A percentile compares a stretch with the other conserved stretches of the same genome.
phyloP scores from a whole-genome alignment of 345 rosid genomes.

The Syzygium grande region DNA sequence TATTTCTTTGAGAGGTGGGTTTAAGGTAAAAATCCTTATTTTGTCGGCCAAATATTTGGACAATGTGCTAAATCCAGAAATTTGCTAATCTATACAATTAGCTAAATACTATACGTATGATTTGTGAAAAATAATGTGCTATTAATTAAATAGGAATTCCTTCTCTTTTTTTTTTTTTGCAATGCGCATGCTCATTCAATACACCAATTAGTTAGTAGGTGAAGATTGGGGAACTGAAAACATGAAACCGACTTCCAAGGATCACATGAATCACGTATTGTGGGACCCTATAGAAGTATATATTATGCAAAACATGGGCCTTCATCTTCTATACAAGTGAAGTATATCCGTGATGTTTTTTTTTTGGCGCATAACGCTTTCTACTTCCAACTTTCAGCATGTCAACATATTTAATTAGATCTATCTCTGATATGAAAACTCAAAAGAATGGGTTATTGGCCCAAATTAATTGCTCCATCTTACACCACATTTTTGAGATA shows the following conservation, averaged over 20 bases:
- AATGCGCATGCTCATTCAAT: not conserved
- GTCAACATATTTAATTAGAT: not conserved
- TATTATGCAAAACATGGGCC: not conserved
- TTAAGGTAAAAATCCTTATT: no score
- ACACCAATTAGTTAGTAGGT: not conserved
- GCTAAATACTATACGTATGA: not conserved
- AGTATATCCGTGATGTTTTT: not conserved
- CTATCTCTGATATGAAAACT: not conserved
- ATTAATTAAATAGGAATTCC: not conserved
- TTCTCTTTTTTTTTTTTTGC: not conserved
- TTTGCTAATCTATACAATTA: no score
- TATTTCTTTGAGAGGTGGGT: no score
- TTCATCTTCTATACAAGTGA: not conserved
- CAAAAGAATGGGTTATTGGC: not conserved
- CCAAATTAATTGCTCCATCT: not conserved
- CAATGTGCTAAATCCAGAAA: no score
- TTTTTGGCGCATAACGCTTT: not conserved
- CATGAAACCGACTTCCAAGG: not conserved
- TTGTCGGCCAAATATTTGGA: no score
- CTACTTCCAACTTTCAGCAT: not conserved
- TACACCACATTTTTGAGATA: not conserved
- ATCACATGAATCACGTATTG: not conserved
- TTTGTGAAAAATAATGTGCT: not conserved
- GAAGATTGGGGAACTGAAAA: not conserved
- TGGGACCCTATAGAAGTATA: not conserved